Conservation (phyloP, 192 early-diverging fungal genomes). For the Coemansia asiatica region DNA sequence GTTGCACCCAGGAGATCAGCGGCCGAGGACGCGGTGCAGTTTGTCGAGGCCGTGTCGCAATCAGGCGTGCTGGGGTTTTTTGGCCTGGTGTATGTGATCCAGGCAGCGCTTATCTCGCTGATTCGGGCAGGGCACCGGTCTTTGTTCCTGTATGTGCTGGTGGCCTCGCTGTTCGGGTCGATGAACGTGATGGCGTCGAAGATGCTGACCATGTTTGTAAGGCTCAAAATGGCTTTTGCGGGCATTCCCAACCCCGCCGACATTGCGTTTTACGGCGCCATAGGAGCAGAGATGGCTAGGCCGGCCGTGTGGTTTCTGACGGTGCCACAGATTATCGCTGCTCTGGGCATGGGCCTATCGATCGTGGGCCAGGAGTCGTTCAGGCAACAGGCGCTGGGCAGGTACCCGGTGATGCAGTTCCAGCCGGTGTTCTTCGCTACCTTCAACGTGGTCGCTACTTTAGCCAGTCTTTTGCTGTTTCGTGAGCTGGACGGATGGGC, state of each 20-base stretch:
- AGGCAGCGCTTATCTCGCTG: constrained; percentile 25
- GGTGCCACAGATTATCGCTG: constrained; percentile 27
- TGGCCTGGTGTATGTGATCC: constrained; percentile 18
- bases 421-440: constrained; percentile 57
- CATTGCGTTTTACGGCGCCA: constrained; percentile 41
- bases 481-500: constrained; percentile 39
- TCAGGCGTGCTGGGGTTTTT: constrained; percentile 42
- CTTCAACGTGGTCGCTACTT: constrained; percentile 50
- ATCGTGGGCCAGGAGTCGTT: constrained; percentile 54
- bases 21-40: constrained; percentile 30
- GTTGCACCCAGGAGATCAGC: constrained; percentile 47
- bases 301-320: constrained; percentile 20
- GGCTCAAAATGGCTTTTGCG: constrained; percentile 26
- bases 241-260: constrained; percentile 41
- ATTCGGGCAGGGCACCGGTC: constrained; percentile 29
- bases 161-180: constrained; percentile 47
- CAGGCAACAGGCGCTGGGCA: constrained; percentile 52
- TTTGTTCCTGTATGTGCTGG: constrained; percentile 40
- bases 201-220: constrained; percentile 48
- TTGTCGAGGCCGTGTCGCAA: constrained; percentile 32
- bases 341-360: constrained; percentile 30
- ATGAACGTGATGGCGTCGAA: constrained; percentile 56
- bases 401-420: constrained; percentile 49
- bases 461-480: constrained; percentile 45
- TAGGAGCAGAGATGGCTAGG: constrained; percentile 5